Evolutionary conservation across 2,329 filamentous ascomycete genomes (phyloP), one percentile per base, ranked within the genome.

Genomic region (Periconia digitata): DNA sequence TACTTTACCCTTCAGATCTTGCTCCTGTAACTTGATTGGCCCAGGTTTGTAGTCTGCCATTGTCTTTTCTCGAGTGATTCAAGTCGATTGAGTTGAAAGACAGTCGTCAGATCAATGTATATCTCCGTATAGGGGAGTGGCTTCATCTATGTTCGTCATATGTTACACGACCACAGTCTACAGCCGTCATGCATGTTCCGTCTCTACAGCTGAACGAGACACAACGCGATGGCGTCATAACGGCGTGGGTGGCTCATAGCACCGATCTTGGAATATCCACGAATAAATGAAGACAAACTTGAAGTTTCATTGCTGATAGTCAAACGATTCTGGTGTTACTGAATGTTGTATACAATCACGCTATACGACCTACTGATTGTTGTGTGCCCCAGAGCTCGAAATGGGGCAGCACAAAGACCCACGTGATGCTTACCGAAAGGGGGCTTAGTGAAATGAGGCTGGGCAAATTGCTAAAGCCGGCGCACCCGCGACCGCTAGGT

Each of bases 1-100:
- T 24, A 63, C 51, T 48, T 67, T 67, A 18, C 59, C 63, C 38
- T 55, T 51, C 13, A 67, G 50, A 40, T 67, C 62, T 35, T 67
- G 62, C 44, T 64, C 50, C 21, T 62, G 59, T 18, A 65, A 38
- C 18, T 55, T 50, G 1, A 51, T 56, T 32, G 62, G 45, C 17
- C 51, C 35, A 6, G 60, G 62, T 35, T 20, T 40, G 40, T 65
- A 63, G 34, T 59, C 53, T 43, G 54, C 54, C 60, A 63, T 63
- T 7, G 29, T 18, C 38, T 10, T 10, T 13, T 32, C 4, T 32
- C 10, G 24, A 12, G 27, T 32, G 27, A 32, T 32, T 10, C 3
- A 32, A 32, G 27, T 32, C 27, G n/a, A 32, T 10, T 10, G 27
- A 13, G 27, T 4, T 27, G 10, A 32, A 32, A 32, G n/a, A 32